A percentile compares a stretch with the other conserved stretches of the same genome.
Conservation (phyloP, 2,329 filamentous ascomycete species). For the Aspergillus fumigatiaffinis region DNA sequence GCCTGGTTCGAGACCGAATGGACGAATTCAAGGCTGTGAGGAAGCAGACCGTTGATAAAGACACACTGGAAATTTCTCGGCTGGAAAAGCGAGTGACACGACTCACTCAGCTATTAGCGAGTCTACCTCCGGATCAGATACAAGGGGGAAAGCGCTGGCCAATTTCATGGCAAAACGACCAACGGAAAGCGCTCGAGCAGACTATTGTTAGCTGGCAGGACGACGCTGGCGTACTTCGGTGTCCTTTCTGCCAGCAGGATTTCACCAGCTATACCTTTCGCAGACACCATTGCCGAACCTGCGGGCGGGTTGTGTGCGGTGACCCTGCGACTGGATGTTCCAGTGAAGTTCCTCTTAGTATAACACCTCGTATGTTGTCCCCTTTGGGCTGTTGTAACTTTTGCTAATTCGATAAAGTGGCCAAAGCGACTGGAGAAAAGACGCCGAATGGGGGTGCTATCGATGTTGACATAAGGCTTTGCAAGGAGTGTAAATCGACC, state of each 20-base stretch:
- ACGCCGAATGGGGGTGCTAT: conserved; percentile 48
- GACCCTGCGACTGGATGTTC: conserved; percentile 84
- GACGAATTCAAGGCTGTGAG: conserved; percentile 67
- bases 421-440: conserved; percentile 42
- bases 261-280: conserved; percentile 92
- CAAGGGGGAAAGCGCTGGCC: conserved; percentile 47
- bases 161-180: conserved; percentile 65
- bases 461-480: conserved; percentile 82
- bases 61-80: conserved; percentile 80
- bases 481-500: conserved; percentile 75
- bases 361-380: conserved; percentile 57
- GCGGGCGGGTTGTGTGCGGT: conserved; percentile 87
- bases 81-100: conserved; percentile 90
- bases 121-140: conserved; percentile 64
- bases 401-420: conserved; percentile 33
- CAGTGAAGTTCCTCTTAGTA: conserved; percentile 73
- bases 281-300: conserved; percentile 90
- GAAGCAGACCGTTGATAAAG: conserved; percentile 74
- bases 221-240: conserved; percentile 72
- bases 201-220: conserved; percentile 95
- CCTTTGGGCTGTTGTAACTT: not conserved
- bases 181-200: conserved; percentile 79
- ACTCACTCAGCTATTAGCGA: conserved; percentile 77
- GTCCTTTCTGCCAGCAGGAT: conserved; percentile 93
- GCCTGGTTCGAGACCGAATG: conserved; percentile 68